A percentile compares a stretch with the other conserved stretches of the same genome.
Conservation (phyloP, 2,329 filamentous ascomycete genomes). For the Aspergillus quadricinctus region DNA sequence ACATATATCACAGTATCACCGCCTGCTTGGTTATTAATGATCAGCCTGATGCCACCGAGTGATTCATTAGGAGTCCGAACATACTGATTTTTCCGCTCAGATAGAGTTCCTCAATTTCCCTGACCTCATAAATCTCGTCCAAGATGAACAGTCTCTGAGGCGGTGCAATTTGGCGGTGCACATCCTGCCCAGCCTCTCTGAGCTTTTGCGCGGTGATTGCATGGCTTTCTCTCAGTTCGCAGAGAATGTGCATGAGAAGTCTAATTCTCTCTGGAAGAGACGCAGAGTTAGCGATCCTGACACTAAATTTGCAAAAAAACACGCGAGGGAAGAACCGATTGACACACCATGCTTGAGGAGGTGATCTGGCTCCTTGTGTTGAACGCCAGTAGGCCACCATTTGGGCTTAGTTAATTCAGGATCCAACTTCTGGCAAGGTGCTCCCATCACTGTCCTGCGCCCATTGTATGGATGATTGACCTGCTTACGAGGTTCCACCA, state of each 20-base stretch:
- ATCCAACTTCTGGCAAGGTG: constrained; percentile 27
- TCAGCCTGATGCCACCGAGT: not conserved
- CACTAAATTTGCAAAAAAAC: not conserved
- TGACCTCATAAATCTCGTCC: constrained; percentile 39
- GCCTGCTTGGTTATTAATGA: not conserved
- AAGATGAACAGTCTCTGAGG: constrained; percentile 32
- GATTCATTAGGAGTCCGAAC: not conserved
- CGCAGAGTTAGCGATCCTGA: not conserved
- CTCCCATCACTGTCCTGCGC: constrained; percentile 16
- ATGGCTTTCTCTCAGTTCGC: constrained; percentile 32
- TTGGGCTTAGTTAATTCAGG: constrained; percentile 39
- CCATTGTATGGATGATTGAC: constrained; percentile 44
- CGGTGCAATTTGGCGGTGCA: constrained; percentile 34
- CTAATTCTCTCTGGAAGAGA: constrained; percentile 32
- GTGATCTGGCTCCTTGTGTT: constrained; percentile 44
- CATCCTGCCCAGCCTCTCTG: constrained; percentile 37
- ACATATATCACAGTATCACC: not conserved
- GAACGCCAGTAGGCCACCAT: constrained; percentile 38
- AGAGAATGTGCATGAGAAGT: constrained; percentile 39
- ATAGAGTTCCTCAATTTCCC: constrained; percentile 36
- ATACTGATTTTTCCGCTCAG: constrained; percentile 35
- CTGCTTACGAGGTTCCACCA: constrained; percentile 43
- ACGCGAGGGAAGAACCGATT: not conserved
- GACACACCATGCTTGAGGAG: constrained; percentile 38
- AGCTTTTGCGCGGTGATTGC: constrained; percentile 36